A percentile compares a stretch with the other conserved stretches of the same genome.
These are phyloP conservation scores for Brassica carinata DNA, from an alignment of 345 rosid species.

Conservation along the genomic window DNA sequence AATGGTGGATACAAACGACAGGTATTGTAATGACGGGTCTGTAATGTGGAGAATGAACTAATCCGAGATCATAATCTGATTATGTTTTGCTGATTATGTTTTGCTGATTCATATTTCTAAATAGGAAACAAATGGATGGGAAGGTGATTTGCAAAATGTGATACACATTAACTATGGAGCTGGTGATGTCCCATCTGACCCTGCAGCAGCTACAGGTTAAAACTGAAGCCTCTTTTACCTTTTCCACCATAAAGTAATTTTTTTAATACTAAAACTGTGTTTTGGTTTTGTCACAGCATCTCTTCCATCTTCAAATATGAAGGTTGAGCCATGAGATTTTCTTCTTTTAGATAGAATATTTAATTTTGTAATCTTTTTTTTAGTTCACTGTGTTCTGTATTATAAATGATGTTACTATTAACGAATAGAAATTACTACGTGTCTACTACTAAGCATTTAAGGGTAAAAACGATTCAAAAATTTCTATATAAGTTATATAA, in stretches of 20 bases:
- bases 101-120: not conserved
- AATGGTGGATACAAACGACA: conserved; percentile 71
- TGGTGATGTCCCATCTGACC: conserved; percentile 48
- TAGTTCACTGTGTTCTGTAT: conserved; percentile 34
- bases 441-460: conserved; percentile 5
- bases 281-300: conserved; percentile 24
- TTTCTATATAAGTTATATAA: not conserved
- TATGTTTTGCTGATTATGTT: not conserved
- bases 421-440: not conserved
- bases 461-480: conserved; percentile 3
- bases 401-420: conserved; percentile 38
- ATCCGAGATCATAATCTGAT: conserved; percentile 8
- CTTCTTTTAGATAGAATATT: conserved; percentile 35
- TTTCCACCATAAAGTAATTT: not conserved
- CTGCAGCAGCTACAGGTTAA: conserved; percentile 39
- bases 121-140: conserved; percentile 76
- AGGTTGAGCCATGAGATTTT: conserved; percentile 41
- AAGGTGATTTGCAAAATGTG: conserved; percentile 83
- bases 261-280: not conserved
- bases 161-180: conserved; percentile 75
- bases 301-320: conserved; percentile 38
- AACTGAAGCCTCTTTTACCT: conserved; percentile 1
- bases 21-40: conserved; percentile 46
- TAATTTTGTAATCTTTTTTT: conserved; percentile 24
- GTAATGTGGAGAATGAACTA: conserved; percentile 21